These are phyloP conservation scores for Paradendryphiella salina DNA, from an alignment of 2,329 filamentous ascomycete species.

Conservation along the genomic window DNA sequence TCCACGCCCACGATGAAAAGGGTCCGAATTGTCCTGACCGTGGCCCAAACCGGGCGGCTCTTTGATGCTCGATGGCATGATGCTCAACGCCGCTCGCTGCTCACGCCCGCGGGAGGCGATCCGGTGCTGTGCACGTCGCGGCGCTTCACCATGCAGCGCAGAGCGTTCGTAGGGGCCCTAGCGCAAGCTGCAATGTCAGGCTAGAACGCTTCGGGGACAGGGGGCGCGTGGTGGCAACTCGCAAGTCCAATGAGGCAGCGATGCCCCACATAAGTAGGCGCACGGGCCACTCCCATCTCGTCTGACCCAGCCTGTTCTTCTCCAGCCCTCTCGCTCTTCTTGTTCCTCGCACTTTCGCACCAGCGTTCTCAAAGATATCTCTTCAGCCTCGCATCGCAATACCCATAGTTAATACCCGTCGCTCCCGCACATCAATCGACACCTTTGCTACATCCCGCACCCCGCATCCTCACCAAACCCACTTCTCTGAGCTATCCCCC, in stretches of 20 bases:
- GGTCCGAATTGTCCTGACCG: background rate
- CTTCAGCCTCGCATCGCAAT: constrained; percentile 30
- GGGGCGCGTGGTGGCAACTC: constrained; percentile 12
- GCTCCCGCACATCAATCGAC: constrained; percentile 15
- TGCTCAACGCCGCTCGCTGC: constrained; percentile 2
- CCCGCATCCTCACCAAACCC: constrained; percentile 3
- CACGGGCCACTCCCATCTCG: constrained; percentile 13
- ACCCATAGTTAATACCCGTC: constrained; percentile 28
- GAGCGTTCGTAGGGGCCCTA: constrained; percentile 5
- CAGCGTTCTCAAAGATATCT: constrained; percentile 22
- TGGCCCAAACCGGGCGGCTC: background rate
- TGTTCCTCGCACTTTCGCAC: constrained; percentile 24
- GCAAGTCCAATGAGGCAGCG: constrained; percentile 4
- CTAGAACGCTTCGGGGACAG: constrained; percentile 8
- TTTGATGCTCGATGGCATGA: constrained; percentile 1
- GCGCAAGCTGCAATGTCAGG: constrained; percentile 1
- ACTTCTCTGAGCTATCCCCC: constrained; percentile 18
- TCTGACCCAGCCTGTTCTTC: constrained; percentile 14
- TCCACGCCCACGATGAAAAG: background rate
- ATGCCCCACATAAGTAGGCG: constrained; percentile 4
- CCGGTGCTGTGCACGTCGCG: constrained; percentile 5
- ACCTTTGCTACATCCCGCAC: constrained; percentile 17
- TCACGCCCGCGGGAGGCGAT: constrained; percentile 3
- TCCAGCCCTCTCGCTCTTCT: constrained; percentile 18
- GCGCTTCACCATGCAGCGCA: constrained; percentile 10